Percentiles rank a stretch among this genome's conserved stretches.
These are phyloP conservation scores for Pythium sp. DNA, from an alignment of 352 stramenopile species.

Conservation along the genomic window DNA sequence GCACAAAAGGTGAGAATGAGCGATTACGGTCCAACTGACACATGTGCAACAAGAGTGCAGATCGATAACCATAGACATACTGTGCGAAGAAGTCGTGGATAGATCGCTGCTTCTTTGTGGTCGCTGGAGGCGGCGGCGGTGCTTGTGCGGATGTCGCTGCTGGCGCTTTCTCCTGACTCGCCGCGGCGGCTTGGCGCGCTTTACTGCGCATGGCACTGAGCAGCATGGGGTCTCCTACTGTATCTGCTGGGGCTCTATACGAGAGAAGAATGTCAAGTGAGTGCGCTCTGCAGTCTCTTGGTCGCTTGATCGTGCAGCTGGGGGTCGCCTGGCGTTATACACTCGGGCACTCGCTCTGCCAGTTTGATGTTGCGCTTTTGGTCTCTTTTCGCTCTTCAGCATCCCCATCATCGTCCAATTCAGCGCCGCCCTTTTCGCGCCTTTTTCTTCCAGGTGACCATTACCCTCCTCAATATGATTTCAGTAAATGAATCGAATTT, in stretches of 20 bases:
- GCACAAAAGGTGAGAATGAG: neutral
- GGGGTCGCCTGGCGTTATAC: neutral
- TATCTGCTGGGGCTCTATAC: too few species aligned
- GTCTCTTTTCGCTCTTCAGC: constrained; percentile 7
- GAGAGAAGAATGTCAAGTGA: neutral
- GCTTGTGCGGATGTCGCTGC: neutral
- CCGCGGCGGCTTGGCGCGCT: constrained; percentile 15
- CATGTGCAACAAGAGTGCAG: neutral
- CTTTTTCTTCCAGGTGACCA: neutral
- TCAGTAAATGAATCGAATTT: neutral
- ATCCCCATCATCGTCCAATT: neutral
- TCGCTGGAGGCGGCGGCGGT: constrained; percentile 9
- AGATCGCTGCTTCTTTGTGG: constrained; percentile 76
- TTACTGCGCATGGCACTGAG: constrained; percentile 43
- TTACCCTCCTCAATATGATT: neutral
- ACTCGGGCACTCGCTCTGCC: neutral
- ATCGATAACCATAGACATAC: constrained; percentile 12
- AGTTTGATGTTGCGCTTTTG: neutral
- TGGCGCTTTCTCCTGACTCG: constrained; percentile 13
- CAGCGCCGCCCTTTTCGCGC: constrained; percentile 3
- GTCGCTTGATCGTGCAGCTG: neutral
- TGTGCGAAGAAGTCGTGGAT: constrained; percentile 86
- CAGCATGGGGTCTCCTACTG: constrained; percentile 16
- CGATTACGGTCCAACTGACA: neutral
- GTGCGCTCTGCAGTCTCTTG: neutral